Conservation (phyloP, 169 alveolate species). For the Cryptosporidium muris region DNA sequence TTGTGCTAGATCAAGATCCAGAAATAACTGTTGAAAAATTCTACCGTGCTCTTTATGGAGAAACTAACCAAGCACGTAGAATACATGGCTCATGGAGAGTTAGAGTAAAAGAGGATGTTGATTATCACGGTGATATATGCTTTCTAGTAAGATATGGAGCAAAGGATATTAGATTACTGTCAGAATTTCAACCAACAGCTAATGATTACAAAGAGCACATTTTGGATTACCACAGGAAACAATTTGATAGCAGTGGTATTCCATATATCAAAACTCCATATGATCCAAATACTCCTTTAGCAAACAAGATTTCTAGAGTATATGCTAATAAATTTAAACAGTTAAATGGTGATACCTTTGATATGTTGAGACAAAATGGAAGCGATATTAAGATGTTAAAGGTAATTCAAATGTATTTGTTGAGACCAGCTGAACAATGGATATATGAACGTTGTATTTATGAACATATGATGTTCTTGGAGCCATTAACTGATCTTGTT, state of each 20-base stretch:
- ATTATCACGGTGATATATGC: constrained; percentile 63
- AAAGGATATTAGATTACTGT: constrained; percentile 55
- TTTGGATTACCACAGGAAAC: constrained; percentile 64
- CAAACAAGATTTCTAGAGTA: constrained; percentile 54
- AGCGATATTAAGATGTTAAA: constrained; percentile 54
- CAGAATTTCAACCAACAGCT: constrained; percentile 69
- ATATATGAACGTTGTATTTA: constrained; percentile 51
- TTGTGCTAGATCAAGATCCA: constrained; percentile 40
- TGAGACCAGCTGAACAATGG: constrained; percentile 72
- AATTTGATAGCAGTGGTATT: constrained; percentile 70
- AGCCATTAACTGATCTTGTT: constrained; percentile 56
- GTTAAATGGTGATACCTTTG: constrained; percentile 54
- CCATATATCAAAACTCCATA: constrained; percentile 67
- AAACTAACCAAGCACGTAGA: constrained; percentile 68
- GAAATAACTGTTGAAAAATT: constrained; percentile 64
- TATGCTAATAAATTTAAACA: constrained; percentile 47
- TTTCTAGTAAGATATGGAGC: constrained; percentile 64
- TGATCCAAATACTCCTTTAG: constrained; percentile 65
- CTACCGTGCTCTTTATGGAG: constrained; percentile 63
- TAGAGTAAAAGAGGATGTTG: constrained; percentile 65
- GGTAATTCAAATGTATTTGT: constrained; percentile 50
- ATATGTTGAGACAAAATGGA: constrained; percentile 31
- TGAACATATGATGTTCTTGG: constrained; percentile 60
- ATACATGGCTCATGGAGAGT: constrained; percentile 71
- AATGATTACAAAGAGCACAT: constrained; percentile 67